phyloP scores from a whole-genome alignment of 148 eudicot genomes.

The Chenopodium suecicum region DNA sequence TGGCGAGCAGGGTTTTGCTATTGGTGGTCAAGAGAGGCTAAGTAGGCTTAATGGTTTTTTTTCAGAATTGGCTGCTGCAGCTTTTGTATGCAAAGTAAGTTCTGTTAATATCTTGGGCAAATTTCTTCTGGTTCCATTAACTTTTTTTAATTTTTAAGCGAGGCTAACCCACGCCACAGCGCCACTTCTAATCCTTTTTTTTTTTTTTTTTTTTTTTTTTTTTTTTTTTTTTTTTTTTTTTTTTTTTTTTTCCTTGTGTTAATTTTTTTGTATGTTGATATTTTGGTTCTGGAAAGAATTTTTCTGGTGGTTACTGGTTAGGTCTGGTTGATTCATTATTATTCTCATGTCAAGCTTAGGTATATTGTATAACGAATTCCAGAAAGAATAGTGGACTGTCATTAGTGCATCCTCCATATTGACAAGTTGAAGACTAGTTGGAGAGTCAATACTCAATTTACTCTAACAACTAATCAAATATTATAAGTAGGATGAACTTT shows the following conservation, averaged over 20 bases:
- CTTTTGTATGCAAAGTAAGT: conserved; percentile 97
- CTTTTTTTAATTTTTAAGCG: neutral
- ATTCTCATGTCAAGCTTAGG: neutral
- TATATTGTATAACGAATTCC: neutral
- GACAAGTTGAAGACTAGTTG: neutral
- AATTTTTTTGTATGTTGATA: neutral
- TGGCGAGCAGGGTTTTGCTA: conserved; percentile 93
- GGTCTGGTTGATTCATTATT: neutral
- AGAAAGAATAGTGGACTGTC: neutral
- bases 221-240: too few relatives aligned
- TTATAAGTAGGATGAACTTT: neutral
- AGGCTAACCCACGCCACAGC: neutral
- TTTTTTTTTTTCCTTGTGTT: neutral
- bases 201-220: too few relatives aligned
- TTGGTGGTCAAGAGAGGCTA: conserved; percentile 89
- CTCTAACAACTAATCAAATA: neutral
- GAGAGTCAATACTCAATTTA: too few relatives aligned
- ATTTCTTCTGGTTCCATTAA: neutral
- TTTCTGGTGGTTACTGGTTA: neutral
- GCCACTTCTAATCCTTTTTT: neutral
- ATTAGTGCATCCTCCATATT: neutral
- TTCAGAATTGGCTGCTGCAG: conserved; percentile 97
- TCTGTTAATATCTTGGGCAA: neutral
- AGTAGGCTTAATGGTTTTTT: conserved; percentile 78
- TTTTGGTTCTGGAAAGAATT: neutral